Conservation (phyloP, 148 eudicot species). For the Vaccinium darrowii region DNA sequence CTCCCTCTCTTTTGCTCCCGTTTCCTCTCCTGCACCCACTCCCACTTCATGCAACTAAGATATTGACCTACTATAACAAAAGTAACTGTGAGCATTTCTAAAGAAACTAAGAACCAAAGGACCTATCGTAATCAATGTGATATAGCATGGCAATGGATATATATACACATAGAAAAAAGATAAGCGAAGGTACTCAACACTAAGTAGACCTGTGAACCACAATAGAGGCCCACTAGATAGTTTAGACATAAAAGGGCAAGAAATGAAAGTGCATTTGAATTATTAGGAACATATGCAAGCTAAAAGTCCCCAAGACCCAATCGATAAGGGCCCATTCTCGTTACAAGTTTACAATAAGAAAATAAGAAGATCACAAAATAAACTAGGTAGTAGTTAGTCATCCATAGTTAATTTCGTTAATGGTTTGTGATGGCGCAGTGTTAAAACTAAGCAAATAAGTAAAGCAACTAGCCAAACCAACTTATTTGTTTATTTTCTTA, state of each 20-base stretch:
- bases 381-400: not conserved
- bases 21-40: no score
- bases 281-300: not conserved
- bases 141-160: no score
- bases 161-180: no score
- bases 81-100: no score
- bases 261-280: not conserved
- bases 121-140: no score
- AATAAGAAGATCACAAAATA: not conserved
- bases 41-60: no score
- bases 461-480: not conserved
- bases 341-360: not conserved
- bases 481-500: not conserved
- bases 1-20: no score
- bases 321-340: not conserved
- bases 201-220: no score
- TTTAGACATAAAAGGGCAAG: not conserved
- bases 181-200: no score
- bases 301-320: not conserved
- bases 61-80: no score
- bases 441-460: not conserved
- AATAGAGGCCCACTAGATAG: not conserved
- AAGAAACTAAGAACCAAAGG: no score
- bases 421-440: not conserved
- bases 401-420: not conserved